Evolutionary conservation across 148 eudicot genomes (phyloP).

Genomic region (Chenopodium album): DNA sequence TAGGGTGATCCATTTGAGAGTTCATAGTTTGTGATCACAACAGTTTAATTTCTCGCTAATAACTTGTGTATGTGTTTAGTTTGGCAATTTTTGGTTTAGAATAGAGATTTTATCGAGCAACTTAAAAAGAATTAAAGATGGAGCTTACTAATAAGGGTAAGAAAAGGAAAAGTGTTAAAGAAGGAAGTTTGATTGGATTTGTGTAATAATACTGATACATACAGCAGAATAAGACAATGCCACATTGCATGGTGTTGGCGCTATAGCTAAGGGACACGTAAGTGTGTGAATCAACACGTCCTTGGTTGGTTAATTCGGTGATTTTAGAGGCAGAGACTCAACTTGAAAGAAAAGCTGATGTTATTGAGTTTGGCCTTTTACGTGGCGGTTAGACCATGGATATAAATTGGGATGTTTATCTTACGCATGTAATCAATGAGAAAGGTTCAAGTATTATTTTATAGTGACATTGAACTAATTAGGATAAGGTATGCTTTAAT

Average conservation of each 20-base stretch:
- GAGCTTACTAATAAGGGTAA: background rate
- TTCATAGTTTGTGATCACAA: constrained; percentile 23
- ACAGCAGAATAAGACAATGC: background rate
- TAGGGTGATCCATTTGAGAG: constrained; percentile 23
- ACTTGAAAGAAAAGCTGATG: background rate
- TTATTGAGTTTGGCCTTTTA: background rate
- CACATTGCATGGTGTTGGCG: constrained; percentile 27
- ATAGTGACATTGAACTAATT: too few relatives aligned
- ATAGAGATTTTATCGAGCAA: background rate
- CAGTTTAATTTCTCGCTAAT: background rate
- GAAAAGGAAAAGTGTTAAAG: background rate
- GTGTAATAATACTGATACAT: background rate
- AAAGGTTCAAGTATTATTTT: background rate
- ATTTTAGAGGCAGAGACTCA: background rate
- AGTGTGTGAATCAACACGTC: background rate
- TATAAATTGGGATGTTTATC: background rate
- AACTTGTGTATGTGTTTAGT: background rate
- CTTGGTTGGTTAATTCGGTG: background rate
- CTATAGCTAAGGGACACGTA: constrained; percentile 5
- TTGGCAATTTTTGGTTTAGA: background rate
- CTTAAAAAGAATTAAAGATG: background rate
- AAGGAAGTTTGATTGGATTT: background rate
- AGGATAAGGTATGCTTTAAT: too few relatives aligned
- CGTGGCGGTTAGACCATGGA: background rate
- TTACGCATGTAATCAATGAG: background rate